Evolutionary conservation across 2,329 filamentous ascomycete species (phyloP).

Genomic region (Geosmithia flava): DNA sequence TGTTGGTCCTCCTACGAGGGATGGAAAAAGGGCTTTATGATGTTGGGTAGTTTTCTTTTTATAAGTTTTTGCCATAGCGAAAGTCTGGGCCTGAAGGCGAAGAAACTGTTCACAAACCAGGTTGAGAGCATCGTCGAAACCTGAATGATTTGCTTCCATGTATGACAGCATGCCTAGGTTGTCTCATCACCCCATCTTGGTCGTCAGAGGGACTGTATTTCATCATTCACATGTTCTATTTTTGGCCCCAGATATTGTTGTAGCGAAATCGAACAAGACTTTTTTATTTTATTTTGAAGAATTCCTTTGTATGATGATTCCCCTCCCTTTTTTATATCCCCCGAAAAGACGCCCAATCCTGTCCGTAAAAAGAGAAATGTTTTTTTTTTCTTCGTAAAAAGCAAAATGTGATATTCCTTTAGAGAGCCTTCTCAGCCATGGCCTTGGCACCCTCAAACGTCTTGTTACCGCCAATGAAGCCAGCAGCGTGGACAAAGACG

Average conservation of each 20-base stretch:
- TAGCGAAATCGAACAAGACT: neutral
- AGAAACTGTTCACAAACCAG: too few relatives aligned
- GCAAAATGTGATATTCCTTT: too few relatives aligned
- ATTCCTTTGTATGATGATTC: neutral
- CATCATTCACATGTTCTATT: too few relatives aligned
- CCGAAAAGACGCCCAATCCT: neutral
- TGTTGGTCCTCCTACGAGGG: neutral
- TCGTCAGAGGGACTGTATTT: too few relatives aligned
- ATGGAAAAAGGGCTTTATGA: neutral
- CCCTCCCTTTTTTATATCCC: neutral
- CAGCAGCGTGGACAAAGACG: slow-evolving; percentile 87
- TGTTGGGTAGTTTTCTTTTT: neutral
- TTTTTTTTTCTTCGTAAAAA: too few relatives aligned
- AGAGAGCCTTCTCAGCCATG: slow-evolving; percentile 70
- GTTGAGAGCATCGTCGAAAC: too few relatives aligned
- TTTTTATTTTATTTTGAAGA: neutral
- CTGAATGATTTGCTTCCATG: too few relatives aligned
- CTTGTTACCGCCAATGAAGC: slow-evolving; percentile 93
- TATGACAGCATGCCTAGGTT: too few relatives aligned
- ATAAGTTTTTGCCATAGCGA: neutral
- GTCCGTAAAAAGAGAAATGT: neutral
- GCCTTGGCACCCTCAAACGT: slow-evolving; percentile 77
- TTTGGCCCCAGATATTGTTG: neutral
- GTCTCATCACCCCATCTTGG: too few relatives aligned
- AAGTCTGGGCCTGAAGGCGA: neutral